These are phyloP conservation scores for Cutaneotrichosporon cutaneum DNA, from an alignment of 1,284 basidiomycete genomes.

Conservation along the genomic window DNA sequence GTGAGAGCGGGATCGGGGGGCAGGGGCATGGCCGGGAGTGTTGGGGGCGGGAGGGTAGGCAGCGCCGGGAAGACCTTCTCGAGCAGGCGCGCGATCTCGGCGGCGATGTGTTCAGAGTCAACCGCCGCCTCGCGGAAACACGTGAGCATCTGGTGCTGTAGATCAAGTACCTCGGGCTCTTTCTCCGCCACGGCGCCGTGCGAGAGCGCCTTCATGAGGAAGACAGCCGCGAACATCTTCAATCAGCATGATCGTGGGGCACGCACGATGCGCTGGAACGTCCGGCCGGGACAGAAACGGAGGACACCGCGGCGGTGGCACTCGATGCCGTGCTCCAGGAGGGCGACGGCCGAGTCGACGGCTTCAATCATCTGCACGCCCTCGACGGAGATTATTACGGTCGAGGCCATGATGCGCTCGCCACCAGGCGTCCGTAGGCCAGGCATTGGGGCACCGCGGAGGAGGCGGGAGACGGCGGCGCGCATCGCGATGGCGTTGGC, in stretches of 20 bases:
- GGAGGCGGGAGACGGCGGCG: slow-evolving; percentile 16
- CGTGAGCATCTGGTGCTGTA: slow-evolving; percentile 3
- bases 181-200: slow-evolving; percentile 9
- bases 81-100: slow-evolving; percentile 11
- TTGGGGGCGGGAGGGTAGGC: not conserved
- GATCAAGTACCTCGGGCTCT: slow-evolving; percentile 7
- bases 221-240: slow-evolving; percentile 17
- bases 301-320: slow-evolving; percentile 3
- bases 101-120: slow-evolving; percentile 11
- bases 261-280: slow-evolving; percentile 14
- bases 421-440: not conserved
- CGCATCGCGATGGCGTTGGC: slow-evolving; percentile 29
- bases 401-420: not conserved
- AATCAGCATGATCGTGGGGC: not conserved
- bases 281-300: slow-evolving; percentile 14
- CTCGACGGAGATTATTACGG: slow-evolving; percentile 11
- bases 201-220: slow-evolving; percentile 14
- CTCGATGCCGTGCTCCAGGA: slow-evolving; percentile 9
- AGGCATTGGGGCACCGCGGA: not conserved
- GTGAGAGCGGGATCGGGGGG: not conserved
- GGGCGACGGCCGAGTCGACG: slow-evolving; percentile 9
- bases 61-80: slow-evolving; percentile 4
- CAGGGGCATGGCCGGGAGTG: not conserved
- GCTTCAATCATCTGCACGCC: slow-evolving; percentile 14
- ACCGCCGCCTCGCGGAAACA: slow-evolving; percentile 15